These are phyloP conservation scores for Cryptosporidium sp. DNA, from an alignment of 169 alveolate genomes.

Conservation along the genomic window DNA sequence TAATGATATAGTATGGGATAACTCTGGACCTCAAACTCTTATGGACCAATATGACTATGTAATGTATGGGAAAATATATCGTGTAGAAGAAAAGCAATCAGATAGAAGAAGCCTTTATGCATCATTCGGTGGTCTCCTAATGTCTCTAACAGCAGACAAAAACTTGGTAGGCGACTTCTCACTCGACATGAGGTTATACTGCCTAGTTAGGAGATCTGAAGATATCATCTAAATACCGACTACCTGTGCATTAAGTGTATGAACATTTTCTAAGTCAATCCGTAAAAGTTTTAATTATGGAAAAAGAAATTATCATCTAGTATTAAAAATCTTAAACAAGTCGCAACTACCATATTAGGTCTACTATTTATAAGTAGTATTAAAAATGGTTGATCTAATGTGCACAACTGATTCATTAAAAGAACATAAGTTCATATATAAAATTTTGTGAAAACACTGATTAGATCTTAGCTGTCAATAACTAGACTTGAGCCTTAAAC, in stretches of 20 bases:
- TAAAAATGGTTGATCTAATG: neutral
- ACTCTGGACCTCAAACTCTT: slow-evolving; percentile 75
- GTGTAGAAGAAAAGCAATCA: slow-evolving; percentile 90
- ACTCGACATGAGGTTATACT: slow-evolving; percentile 90
- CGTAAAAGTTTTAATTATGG: neutral
- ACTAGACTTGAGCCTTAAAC: slow-evolving; percentile 66
- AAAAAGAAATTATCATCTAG: neutral
- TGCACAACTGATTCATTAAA: neutral
- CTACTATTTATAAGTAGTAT: slow-evolving; percentile 17
- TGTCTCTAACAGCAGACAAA: slow-evolving; percentile 92
- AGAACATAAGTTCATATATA: slow-evolving; percentile 21
- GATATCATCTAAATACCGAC: slow-evolving; percentile 37
- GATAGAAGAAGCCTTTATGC: slow-evolving; percentile 89
- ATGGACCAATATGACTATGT: slow-evolving; percentile 90
- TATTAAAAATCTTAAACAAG: slow-evolving; percentile 4
- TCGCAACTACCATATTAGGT: slow-evolving; percentile 1
- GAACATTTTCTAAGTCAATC: neutral
- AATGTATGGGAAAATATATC: slow-evolving; percentile 91
- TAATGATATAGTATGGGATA: slow-evolving; percentile 59
- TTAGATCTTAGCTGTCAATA: slow-evolving; percentile 6
- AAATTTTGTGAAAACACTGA: neutral
- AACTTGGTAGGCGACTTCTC: slow-evolving; percentile 91
- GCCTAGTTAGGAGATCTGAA: slow-evolving; percentile 79
- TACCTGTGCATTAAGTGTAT: neutral
- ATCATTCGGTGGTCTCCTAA: slow-evolving; percentile 91